Conservation (phyloP, 139 green algal genomes). For the Closterium sp. region DNA sequence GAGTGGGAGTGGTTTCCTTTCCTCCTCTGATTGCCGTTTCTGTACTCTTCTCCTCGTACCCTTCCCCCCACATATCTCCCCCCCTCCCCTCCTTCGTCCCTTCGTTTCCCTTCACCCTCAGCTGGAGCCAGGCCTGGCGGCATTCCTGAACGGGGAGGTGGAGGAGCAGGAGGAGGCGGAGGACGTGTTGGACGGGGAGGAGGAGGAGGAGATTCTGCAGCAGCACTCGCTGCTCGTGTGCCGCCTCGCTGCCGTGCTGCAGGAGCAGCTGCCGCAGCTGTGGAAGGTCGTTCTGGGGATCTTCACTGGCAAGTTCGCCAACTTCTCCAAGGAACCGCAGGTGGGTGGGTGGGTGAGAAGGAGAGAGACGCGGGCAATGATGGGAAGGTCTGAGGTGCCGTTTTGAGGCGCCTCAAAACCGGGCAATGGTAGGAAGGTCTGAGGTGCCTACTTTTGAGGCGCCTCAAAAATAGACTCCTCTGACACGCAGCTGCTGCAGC, state of each 20-base stretch:
- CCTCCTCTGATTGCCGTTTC: too few relatives aligned
- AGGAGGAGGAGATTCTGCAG: constrained; percentile 21
- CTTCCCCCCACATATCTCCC: not conserved
- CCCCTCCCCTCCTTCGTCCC: constrained; percentile 1
- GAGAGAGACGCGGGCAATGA: too few relatives aligned
- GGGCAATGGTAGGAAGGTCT: not conserved
- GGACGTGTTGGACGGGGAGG: not conserved
- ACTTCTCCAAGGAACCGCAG: not conserved
- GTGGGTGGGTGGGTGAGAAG: not conserved
- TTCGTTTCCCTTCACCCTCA: not conserved
- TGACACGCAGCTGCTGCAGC: too few relatives aligned
- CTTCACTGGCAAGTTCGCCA: constrained; percentile 45
- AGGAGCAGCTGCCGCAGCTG: constrained; percentile 37
- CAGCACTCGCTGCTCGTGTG: constrained; percentile 28
- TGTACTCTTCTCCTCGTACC: not conserved
- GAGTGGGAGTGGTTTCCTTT: too few relatives aligned
- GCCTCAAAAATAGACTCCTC: too few relatives aligned
- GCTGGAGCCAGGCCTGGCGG: not conserved
- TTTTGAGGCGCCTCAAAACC: not conserved
- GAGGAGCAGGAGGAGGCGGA: not conserved
- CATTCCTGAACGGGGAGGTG: not conserved
- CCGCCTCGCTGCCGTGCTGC: constrained; percentile 24
- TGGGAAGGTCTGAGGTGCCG: not conserved
- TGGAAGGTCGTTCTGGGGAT: constrained; percentile 33
- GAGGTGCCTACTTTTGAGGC: not conserved